Percentiles rank a stretch among this genome's conserved stretches.
Evolutionary conservation across 2,329 filamentous ascomycete genomes (phyloP).

Genomic region (Alternaria panax): DNA sequence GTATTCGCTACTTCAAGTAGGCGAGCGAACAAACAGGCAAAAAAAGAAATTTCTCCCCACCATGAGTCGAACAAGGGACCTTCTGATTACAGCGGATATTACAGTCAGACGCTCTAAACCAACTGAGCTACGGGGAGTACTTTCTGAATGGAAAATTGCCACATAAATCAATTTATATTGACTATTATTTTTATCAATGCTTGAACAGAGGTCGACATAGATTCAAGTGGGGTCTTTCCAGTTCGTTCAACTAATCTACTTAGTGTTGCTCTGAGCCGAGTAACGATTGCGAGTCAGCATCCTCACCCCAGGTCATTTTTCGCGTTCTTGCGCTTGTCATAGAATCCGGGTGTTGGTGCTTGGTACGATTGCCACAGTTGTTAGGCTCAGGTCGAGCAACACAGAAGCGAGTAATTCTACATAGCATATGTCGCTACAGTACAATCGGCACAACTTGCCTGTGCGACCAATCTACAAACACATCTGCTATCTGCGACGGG

Average conservation of each 20-base stretch:
- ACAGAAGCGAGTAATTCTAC: no score
- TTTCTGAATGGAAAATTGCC: conserved; percentile 8
- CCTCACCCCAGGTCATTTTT: no score
- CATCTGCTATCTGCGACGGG: accelerated
- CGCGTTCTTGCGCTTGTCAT: no score
- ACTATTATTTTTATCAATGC: no score
- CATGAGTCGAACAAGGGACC: conserved; percentile 44
- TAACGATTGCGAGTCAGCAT: no score
- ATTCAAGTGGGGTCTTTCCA: neutral
- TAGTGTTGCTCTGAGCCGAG: no score
- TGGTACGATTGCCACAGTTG: no score
- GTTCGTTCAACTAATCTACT: no score
- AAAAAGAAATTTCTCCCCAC: conserved; percentile 39
- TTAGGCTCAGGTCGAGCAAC: no score
- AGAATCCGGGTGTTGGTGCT: no score
- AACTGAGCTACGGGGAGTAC: conserved; percentile 42
- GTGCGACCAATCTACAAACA: neutral
- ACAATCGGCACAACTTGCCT: neutral
- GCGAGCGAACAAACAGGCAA: neutral
- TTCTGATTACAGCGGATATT: conserved; percentile 47
- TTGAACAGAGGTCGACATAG: no score
- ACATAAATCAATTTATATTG: accelerated
- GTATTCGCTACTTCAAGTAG: neutral
- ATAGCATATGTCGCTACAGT: no score
- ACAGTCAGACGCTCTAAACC: conserved; percentile 50